Conservation (phyloP, 371 early-diverging fungal species). For the Circinella minor region DNA sequence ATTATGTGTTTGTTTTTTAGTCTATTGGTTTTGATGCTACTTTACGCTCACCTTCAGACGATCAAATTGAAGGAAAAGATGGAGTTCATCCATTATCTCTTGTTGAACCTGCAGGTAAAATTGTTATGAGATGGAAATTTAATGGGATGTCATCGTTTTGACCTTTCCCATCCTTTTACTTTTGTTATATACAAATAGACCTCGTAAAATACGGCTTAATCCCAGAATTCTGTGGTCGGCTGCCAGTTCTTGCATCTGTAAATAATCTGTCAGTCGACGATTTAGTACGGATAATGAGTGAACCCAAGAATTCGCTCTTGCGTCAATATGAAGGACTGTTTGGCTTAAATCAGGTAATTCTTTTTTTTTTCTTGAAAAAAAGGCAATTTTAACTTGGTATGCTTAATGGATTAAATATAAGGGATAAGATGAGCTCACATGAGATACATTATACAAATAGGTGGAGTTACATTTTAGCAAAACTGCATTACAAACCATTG, state of each 20-base stretch:
- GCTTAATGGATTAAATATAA: too few species aligned
- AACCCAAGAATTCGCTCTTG: conserved; percentile 85
- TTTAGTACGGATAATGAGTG: conserved; percentile 78
- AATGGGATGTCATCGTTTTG: too few species aligned
- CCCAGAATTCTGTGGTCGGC: conserved; percentile 89
- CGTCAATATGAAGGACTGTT: conserved; percentile 85
- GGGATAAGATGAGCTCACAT: too few species aligned
- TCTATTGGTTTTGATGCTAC: conserved; percentile 81
- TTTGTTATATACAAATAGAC: conserved; percentile 45
- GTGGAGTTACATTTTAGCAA: conserved; percentile 73
- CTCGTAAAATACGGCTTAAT: conserved; percentile 88
- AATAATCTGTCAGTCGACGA: conserved; percentile 71
- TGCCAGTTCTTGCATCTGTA: conserved; percentile 88
- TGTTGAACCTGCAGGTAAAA: conserved; percentile 72
- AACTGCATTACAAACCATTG: conserved; percentile 72
- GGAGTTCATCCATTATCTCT: conserved; percentile 44
- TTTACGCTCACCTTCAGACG: conserved; percentile 34
- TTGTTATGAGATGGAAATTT: background rate
- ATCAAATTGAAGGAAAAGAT: conserved; percentile 13
- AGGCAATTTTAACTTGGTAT: too few species aligned
- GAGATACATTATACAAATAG: conserved; percentile 19
- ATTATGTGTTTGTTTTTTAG: conserved; percentile 17
- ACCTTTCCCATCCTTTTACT: too few species aligned
- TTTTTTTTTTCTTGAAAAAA: too few species aligned
- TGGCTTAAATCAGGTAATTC: conserved; percentile 60